Base-by-base conservation (phyloP, 108 stramenopile genomes). In the Conticribra guillardii region DNA sequence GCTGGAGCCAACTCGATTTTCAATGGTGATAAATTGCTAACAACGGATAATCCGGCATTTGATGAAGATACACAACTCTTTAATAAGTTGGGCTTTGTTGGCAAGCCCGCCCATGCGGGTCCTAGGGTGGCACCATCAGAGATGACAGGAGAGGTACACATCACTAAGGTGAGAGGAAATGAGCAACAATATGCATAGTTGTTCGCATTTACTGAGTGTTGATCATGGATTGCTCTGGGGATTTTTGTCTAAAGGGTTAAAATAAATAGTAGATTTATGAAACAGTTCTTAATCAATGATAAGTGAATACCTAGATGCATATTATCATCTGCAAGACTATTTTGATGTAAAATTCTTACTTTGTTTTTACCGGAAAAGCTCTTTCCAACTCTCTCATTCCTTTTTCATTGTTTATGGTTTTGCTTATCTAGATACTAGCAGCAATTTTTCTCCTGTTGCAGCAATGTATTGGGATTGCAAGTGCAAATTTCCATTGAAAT, bases 1-100 rank as follows among this genome's bases (percentile, higher is more conserved):
- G 97, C 97, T 9, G 98, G 98, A 18, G 98, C 98, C 41, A 98
- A 98, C 82, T 96, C 95, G 49, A 98, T 98, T 66, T 98, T 98
- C 74, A 98, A 96, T 62, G 98, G 98, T 15, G 98, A 98, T 76
- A 96, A 92, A 79, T 85, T 98, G 44, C 79, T 98, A 51, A 98
- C 98, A 8, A 97, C 98, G 1, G 78, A 82, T 66, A 98, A 98
- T 81, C 96, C 96, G 1, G 96, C 91, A 60, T 97, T 98, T 69
- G 90, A 95, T 55, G 86, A 82, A 28, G 98, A 98, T 69, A 79
- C 88, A 65, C 71, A 67, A 22, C 75, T 98, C 67, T 98, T 98
- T 59, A 50, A 84, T 21, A 95, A 91, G 71, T 80, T 98, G 27
- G 98, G 98, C 11, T 93, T 96, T 80, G 72, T 77, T 17, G 94